Evolutionary conservation across 139 green algal genomes (phyloP), one percentile per base, ranked within the genome.

Genomic region (Chlorella sp.): DNA sequence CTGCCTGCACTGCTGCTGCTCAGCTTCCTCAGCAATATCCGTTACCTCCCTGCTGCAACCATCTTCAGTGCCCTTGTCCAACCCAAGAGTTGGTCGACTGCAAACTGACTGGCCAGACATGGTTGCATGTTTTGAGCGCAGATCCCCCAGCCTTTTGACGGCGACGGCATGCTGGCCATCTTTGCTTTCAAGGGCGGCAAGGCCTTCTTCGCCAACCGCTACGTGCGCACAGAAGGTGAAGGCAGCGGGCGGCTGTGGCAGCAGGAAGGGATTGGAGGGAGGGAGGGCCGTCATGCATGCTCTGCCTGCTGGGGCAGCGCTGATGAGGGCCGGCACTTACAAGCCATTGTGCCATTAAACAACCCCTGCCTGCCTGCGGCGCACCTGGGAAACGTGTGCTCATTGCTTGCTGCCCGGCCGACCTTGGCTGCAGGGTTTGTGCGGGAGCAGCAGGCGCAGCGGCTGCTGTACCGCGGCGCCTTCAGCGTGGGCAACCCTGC

Each of bases 71-170:
- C n/a, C n/a, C n/a, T n/a, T n/a, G n/a, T n/a, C n/a, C n/a, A n/a
- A n/a, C n/a, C n/a, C n/a, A n/a, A n/a, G n/a, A n/a, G n/a, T n/a
- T n/a, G n/a, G n/a, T n/a, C n/a, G n/a, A n/a, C n/a, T n/a, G n/a
- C n/a, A n/a, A n/a, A n/a, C n/a, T n/a, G n/a, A n/a, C n/a, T n/a
- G n/a, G n/a, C n/a, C n/a, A n/a, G n/a, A n/a, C n/a, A n/a, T n/a
- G n/a, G n/a, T n/a, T n/a, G n/a, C n/a, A n/a, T n/a, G n/a, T n/a
- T n/a, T n/a, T 24, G 9, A 11, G 2, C 76, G 34, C 19, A 64
- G 20, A 86, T 92, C 40, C 64, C 78, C 40, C 87, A 91, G 65
- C 88, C 88, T 1, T 89, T 92, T 73, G 88, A 92, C 74, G 88
- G 88, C 5, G 88, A 92, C 72, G 88, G 88, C 62, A 73, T 87